Evolutionary conservation across 1,284 basidiomycete species (phyloP).

Genomic region (Trichosporon sp.): DNA sequence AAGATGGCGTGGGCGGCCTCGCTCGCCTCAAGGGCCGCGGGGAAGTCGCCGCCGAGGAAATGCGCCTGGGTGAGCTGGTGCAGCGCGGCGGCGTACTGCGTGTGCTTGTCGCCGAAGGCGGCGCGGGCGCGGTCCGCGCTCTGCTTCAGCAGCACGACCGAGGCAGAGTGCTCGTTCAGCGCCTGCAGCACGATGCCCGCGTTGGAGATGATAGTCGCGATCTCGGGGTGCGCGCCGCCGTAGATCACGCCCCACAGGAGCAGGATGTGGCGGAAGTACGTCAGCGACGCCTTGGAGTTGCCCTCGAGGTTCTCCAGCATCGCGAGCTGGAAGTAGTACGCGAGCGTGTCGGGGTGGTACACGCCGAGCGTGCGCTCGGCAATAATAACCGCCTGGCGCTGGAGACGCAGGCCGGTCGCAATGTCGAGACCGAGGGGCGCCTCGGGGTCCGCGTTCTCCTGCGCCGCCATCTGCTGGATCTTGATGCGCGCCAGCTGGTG

Average conservation of each 20-base stretch:
- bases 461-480: constrained; percentile 50
- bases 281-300: constrained; percentile 57
- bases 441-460: constrained; percentile 50
- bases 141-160: constrained; percentile 50
- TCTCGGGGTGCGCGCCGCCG: constrained; percentile 60
- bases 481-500: constrained; percentile 57
- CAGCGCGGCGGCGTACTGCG: constrained; percentile 51
- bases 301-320: constrained; percentile 60
- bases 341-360: constrained; percentile 61
- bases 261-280: constrained; percentile 61
- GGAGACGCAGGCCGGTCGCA: constrained; percentile 59
- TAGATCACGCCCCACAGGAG: constrained; percentile 61
- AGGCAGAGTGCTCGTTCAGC: constrained; percentile 50
- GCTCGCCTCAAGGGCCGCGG: constrained; percentile 52
- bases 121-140: constrained; percentile 43
- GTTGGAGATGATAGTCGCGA: constrained; percentile 57
- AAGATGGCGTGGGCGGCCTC: constrained; percentile 56
- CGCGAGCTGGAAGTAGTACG: constrained; percentile 63
- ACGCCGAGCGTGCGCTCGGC: constrained; percentile 62
- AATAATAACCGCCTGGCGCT: constrained; percentile 62
- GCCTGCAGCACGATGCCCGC: constrained; percentile 55
- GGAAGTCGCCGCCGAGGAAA: constrained; percentile 56
- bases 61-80: constrained; percentile 57
- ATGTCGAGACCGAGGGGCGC: constrained; percentile 56
- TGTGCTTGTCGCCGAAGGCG: constrained; percentile 51